phyloP scores from a whole-genome alignment of 2,329 filamentous ascomycete species.

The Trichophaea hybrida region DNA sequence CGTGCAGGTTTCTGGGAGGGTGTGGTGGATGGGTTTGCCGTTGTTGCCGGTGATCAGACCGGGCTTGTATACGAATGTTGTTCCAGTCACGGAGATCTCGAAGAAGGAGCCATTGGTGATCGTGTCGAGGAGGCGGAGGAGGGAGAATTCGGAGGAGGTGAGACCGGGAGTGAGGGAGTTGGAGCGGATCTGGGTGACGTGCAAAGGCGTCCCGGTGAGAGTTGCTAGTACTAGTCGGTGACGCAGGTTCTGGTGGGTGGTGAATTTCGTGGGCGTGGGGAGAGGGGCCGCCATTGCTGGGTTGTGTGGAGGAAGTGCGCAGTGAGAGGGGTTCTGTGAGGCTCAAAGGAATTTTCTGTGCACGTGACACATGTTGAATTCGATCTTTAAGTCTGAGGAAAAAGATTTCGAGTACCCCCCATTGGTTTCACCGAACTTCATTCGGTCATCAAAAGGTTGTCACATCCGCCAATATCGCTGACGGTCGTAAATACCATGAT shows the following conservation, averaged over 20 bases:
- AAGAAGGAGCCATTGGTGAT: constrained; percentile 90
- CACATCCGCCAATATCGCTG: too few relatives aligned
- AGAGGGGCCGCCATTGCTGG: too few relatives aligned
- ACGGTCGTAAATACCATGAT: too few relatives aligned
- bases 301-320: too few relatives aligned
- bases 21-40: constrained; percentile 25
- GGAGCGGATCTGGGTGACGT: constrained; percentile 86
- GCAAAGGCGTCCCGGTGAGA: constrained; percentile 67
- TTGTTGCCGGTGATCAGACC: constrained; percentile 81
- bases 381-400: too few relatives aligned
- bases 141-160: constrained; percentile 82
- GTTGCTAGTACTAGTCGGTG: constrained; percentile 80
- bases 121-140: constrained; percentile 83
- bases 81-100: constrained; percentile 93
- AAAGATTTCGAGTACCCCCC: too few relatives aligned
- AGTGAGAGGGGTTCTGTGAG: too few relatives aligned
- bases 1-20: constrained; percentile 55
- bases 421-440: too few relatives aligned
- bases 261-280: constrained; percentile 47
- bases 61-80: constrained; percentile 78
- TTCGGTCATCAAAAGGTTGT: too few relatives aligned
- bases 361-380: too few relatives aligned
- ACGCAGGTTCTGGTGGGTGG: constrained; percentile 66
- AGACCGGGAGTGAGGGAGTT: constrained; percentile 79
- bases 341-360: too few relatives aligned